Base-by-base conservation (phyloP, 225 moss, liverwort and hornwort species). In the Pleurozium schreberi region DNA sequence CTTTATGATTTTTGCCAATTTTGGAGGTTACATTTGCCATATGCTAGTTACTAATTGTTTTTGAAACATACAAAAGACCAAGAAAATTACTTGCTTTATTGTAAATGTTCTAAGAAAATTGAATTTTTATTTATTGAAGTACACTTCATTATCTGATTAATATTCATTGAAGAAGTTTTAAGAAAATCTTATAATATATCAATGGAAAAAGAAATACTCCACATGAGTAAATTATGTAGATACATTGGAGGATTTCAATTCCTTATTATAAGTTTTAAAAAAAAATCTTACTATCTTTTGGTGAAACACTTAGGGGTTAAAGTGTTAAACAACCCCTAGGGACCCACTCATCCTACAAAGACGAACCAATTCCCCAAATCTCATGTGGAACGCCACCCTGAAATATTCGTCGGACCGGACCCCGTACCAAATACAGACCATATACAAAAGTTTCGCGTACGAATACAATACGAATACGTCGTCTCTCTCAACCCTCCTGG, bases 401-500 rank as follows among this genome's bases (percentile, higher is more conserved):
- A 80, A 84, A 84, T 66, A 88, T 91, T 88, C 88, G 88, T 87
- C 84, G 87, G 80, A 79, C 60, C 43, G 31, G 33, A 36, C 21
- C 49, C 31, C 2, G 21, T 86, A 89, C 70, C n/a, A 13, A 42
- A 55, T 87, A 91, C 82, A 10, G 1, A 58, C 3, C 11, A 28
- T 9, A 8, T 58, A 58, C 11, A 5, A 43, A 45, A 28, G 40
- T 18, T 45, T 17, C 33, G 23, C 1, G 1, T 76, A 89, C 73
- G 33, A 49, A 49, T 76, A 90, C 66, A 19, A 14, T 88, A 83
- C 80, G 38, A 19, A 80, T 90, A 90, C 92, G 88, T 90, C 87
- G 90, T 90, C 92, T 92, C 84, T 87, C 87, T 83, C 90, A 64
- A 68, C 43, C 58, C 80, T 42, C 27, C 6, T 19, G n/a, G 34